Evolutionary conservation across 208 protist species (phyloP).

Genomic region (Acanthamoeba lenticulata): DNA sequence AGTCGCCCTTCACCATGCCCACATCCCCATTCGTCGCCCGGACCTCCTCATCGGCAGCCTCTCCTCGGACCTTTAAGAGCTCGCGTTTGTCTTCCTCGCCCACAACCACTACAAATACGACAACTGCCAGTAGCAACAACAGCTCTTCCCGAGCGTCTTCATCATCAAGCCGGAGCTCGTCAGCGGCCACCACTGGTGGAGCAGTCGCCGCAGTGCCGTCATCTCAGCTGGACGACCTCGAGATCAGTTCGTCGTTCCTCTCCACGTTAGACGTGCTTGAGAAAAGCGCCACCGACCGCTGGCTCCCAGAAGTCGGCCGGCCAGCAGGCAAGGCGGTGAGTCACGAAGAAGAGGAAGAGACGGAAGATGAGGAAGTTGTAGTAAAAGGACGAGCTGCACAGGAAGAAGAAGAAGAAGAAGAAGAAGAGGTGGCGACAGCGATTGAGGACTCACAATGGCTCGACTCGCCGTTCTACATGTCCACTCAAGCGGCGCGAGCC

Average conservation of each 20-base stretch:
- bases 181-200: background rate
- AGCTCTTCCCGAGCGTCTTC: background rate
- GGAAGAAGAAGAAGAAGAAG: background rate
- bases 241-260: background rate
- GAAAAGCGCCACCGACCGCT: background rate
- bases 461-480: background rate
- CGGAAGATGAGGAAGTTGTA: background rate
- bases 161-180: background rate
- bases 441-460: background rate
- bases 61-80: background rate
- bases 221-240: background rate
- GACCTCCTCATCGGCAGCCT: background rate
- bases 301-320: background rate
- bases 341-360: background rate
- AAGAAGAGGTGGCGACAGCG: background rate
- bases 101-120: background rate
- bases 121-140: background rate
- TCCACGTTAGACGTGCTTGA: background rate
- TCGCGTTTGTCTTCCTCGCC: background rate
- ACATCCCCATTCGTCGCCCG: background rate
- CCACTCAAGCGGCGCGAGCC: background rate
- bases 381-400: background rate
- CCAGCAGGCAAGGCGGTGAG: background rate
- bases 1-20: slow-evolving; percentile 9
- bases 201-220: background rate